phyloP scores from a whole-genome alignment of 2,329 filamentous ascomycete genomes.

The Neonectria magnoliae region DNA sequence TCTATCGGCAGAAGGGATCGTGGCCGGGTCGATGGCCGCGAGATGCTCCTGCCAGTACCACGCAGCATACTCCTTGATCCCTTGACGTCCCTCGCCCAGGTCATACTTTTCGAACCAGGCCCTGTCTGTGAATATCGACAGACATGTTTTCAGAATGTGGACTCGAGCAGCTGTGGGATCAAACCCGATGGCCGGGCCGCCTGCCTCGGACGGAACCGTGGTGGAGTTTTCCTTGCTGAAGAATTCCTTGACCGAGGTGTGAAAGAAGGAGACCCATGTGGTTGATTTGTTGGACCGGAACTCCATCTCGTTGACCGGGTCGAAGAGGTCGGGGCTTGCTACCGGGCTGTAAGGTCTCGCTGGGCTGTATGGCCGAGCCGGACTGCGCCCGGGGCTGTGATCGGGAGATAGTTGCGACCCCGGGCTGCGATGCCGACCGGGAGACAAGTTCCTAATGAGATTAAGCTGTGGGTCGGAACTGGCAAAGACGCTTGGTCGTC shows the following conservation, averaged over 20 bases:
- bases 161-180: conserved; percentile 47
- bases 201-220: conserved; percentile 23
- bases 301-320: conserved; percentile 48
- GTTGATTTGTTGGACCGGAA: conserved; percentile 55
- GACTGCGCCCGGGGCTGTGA: conserved; percentile 19
- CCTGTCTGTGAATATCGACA: conserved; percentile 52
- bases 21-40: conserved; percentile 45
- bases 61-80: conserved; percentile 53
- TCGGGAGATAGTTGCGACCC: conserved; percentile 13
- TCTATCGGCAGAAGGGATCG: conserved; percentile 44
- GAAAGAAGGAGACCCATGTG: conserved; percentile 53
- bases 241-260: conserved; percentile 52
- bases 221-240: conserved; percentile 48
- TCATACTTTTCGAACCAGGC: conserved; percentile 43
- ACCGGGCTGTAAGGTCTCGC: conserved; percentile 41
- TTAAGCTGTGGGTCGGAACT: conserved; percentile 27
- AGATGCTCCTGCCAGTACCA: conserved; percentile 59
- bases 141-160: conserved; percentile 51
- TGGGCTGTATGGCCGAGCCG: conserved; percentile 20
- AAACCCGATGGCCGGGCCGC: conserved; percentile 46
- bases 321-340: conserved; percentile 45
- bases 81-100: conserved; percentile 41
- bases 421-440: conserved; percentile 19
- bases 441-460: conserved; percentile 35
- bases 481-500: conserved; percentile 25